Conservation (phyloP, 2,329 filamentous ascomycete genomes). For the Claviceps spartinae region DNA sequence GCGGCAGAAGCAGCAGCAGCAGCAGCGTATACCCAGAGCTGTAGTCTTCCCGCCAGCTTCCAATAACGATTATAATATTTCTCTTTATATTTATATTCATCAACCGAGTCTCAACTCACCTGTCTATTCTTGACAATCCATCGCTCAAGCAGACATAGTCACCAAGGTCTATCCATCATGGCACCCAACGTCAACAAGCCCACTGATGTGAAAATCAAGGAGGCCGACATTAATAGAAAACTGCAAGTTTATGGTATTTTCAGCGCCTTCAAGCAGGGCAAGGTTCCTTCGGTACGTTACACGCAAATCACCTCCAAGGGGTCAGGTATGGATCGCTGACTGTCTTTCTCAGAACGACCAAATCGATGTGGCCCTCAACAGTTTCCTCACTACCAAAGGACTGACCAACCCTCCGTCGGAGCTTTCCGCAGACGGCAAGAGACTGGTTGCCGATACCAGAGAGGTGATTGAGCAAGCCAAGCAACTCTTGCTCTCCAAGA, state of each 20-base stretch:
- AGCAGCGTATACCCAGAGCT: too few relatives aligned
- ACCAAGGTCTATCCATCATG: conserved; percentile 15
- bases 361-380: conserved; percentile 90
- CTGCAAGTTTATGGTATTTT: conserved; percentile 89
- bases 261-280: conserved; percentile 73
- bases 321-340: neutral
- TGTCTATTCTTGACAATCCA: neutral
- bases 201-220: conserved; percentile 60
- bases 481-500: conserved; percentile 77
- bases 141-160: neutral
- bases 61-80: neutral
- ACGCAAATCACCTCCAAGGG: too few relatives aligned
- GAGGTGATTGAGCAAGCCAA: conserved; percentile 77
- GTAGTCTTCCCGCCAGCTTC: neutral
- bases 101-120: neutral
- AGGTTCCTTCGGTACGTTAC: conserved; percentile 67
- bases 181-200: conserved; percentile 54
- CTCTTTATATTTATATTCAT: neutral
- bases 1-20: neutral
- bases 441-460: conserved; percentile 63
- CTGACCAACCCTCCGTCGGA: conserved; percentile 58
- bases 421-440: conserved; percentile 70
- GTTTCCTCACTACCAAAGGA: conserved; percentile 58
- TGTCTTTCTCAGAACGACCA: conserved; percentile 61
- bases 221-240: conserved; percentile 82